phyloP scores from a whole-genome alignment of 2,329 filamentous ascomycete genomes.

The Phialocephala subalpina region DNA sequence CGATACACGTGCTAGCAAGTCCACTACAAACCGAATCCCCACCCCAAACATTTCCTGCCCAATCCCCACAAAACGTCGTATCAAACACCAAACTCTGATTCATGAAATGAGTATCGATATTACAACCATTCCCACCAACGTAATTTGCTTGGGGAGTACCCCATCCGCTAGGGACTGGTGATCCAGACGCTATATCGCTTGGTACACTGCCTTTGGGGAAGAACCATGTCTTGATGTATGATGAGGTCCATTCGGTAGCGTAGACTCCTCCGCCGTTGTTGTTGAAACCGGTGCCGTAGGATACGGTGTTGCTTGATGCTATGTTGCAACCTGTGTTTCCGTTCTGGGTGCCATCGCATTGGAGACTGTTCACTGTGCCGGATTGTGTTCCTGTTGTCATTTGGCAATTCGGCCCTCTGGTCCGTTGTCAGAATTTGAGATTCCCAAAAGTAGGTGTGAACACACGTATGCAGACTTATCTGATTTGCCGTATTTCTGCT shows the following conservation, averaged over 20 bases:
- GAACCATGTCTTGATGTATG: constrained; percentile 81
- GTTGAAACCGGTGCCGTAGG: constrained; percentile 77
- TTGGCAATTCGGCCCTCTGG: neutral
- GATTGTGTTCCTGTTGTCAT: neutral
- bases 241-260: constrained; percentile 77
- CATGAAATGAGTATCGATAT: constrained; percentile 73
- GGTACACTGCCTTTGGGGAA: constrained; percentile 75
- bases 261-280: constrained; percentile 72
- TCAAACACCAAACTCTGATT: constrained; percentile 80
- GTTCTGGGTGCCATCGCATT: constrained; percentile 62
- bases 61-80: constrained; percentile 86
- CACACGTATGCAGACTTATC: constrained; percentile 76
- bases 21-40: constrained; percentile 58
- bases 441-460: constrained; percentile 48
- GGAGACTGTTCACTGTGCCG: constrained; percentile 31
- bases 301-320: constrained; percentile 55
- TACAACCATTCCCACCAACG: constrained; percentile 74
- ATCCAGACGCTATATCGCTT: constrained; percentile 66
- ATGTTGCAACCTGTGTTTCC: constrained; percentile 50
- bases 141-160: constrained; percentile 67
- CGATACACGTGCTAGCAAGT: constrained; percentile 67
- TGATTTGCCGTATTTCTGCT: constrained; percentile 65
- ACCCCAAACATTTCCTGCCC: constrained; percentile 67
- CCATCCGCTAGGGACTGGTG: constrained; percentile 72
- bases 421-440: neutral